Conservation (phyloP, 495 filamentous ascomycete species). For the Trypethelium eluteriae region DNA sequence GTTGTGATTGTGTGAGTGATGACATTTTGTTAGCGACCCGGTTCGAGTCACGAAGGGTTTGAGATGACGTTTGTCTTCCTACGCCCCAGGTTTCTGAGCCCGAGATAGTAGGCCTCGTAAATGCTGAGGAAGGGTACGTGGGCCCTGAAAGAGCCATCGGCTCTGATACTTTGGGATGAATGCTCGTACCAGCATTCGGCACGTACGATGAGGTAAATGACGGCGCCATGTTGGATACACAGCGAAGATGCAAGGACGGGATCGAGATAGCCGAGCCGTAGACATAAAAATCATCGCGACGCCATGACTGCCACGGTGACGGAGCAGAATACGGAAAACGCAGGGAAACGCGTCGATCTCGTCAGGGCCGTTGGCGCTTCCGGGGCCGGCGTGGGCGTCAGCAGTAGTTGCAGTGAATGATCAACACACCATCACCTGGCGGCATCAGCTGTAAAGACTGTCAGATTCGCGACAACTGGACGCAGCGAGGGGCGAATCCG, state of each 20-base stretch:
- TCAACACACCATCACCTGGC: conserved; percentile 10
- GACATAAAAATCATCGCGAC: neutral
- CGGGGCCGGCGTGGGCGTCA: neutral
- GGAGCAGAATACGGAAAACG: neutral
- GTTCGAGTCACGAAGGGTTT: neutral
- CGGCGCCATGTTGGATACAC: neutral
- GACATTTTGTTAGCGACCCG: neutral
- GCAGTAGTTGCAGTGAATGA: neutral
- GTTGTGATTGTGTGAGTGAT: neutral
- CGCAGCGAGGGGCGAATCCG: neutral
- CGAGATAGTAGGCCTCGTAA: neutral
- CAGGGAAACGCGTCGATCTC: conserved; percentile 9
- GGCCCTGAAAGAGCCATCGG: neutral
- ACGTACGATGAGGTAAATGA: conserved; percentile 2
- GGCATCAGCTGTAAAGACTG: neutral
- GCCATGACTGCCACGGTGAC: neutral
- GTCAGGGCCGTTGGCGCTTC: neutral
- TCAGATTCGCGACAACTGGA: neutral
- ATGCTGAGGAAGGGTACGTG: neutral
- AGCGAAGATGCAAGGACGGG: neutral
- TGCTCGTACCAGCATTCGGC: neutral
- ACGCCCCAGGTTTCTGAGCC: conserved; percentile 1
- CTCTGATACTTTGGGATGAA: neutral
- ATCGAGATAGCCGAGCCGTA: conserved; percentile 1
- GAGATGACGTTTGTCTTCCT: neutral